Evolutionary conservation across 23 red algal species (phyloP), one percentile per base, ranked within the genome.

Genomic region (Cyanidioschyzon merolae): DNA sequence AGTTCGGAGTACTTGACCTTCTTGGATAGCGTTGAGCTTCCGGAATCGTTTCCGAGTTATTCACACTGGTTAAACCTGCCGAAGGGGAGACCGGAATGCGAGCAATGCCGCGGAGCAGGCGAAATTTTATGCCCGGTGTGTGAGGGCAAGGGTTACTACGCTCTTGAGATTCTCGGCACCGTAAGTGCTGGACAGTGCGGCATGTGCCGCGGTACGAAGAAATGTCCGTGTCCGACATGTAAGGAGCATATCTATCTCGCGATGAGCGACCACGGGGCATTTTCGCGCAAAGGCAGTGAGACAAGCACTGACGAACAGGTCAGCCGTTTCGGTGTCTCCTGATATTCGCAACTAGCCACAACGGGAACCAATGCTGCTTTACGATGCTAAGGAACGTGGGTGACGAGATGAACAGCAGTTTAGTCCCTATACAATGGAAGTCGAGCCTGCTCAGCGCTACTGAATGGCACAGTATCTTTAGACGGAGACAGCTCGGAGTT

Each of bases 141-240:
- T 40, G 78, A 81, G 68, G 78, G 78, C 27, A 29, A 40, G 17
- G 78, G 78, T 25, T 81, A 81, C 50, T 81, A 59, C 30, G 41
- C 41, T 39, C 59, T 81, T 2, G 78, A 81, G 34, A 1, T 40
- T 1, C 41, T 81, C 16, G 68, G 50, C 38, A 71, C 59, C 1
- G 59, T 58, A 12, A 71, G 58, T 57, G 39, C 58, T 34, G 68
- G 68, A 2, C 78, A 81, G 51, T 81, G 78, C 38, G 58, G 68
- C 59, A n/a, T 81, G 54, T 81, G 78, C 45, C 78, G 78, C 30
- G 78, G 78, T 16, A 37, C 58, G 37, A 67, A 71, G 15, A 59
- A 25, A 3, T 38, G 58, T 1, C 78, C 78, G 0, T 81, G 78
- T n/a, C 78, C 78, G 16, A 18, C 45, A 25, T 81, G 78, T 57